These are phyloP conservation scores for sweet orange (Citrus sinensis) DNA, from an alignment of 345 rosid species.

Conservation along the genomic window DNA sequence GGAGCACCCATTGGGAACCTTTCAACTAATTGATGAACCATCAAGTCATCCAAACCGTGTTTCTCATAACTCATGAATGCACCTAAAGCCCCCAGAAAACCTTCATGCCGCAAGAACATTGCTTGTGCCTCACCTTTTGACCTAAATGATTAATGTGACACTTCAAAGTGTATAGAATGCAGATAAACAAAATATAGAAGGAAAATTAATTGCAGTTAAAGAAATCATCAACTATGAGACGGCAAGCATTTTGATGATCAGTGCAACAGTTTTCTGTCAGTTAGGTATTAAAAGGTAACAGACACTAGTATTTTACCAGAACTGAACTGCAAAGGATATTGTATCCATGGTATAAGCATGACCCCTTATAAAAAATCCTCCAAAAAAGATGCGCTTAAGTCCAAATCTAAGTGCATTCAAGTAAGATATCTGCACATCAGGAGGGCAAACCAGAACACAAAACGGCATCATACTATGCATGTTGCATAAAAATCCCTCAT, in stretches of 20 bases:
- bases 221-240: slow-evolving; percentile 5
- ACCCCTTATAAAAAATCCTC: slow-evolving; percentile 96
- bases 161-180: neutral
- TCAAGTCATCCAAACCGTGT: slow-evolving; percentile 96
- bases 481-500: neutral
- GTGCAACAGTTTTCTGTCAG: neutral
- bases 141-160: slow-evolving; percentile 41
- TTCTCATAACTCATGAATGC: slow-evolving; percentile 99
- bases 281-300: neutral
- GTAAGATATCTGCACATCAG: slow-evolving; percentile 66
- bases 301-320: slow-evolving; percentile 52
- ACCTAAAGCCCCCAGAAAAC: slow-evolving; percentile 93
- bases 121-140: slow-evolving; percentile 93
- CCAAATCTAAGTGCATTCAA: slow-evolving; percentile 96
- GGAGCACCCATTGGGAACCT: slow-evolving; percentile 99
- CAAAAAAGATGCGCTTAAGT: slow-evolving; percentile 88
- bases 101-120: slow-evolving; percentile 99
- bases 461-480: neutral
- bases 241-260: neutral
- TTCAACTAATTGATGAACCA: slow-evolving; percentile 98
- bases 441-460: slow-evolving; percentile 6
- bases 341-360: slow-evolving; percentile 99
- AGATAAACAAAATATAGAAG: neutral
- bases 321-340: slow-evolving; percentile 97
- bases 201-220: neutral